phyloP scores from a whole-genome alignment of 148 eudicot species.

The Salicornia ramosissima region DNA sequence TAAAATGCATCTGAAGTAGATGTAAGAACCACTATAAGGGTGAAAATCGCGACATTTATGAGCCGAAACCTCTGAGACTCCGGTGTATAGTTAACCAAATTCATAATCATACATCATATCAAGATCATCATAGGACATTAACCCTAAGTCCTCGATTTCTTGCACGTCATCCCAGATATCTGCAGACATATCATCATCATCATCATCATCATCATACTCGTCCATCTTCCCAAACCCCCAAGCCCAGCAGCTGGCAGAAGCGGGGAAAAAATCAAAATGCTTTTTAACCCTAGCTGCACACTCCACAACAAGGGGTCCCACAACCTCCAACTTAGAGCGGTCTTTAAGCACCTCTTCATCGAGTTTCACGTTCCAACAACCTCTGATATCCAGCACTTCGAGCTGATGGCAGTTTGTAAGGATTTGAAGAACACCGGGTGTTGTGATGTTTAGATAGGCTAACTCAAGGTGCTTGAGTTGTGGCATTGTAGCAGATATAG shows the following conservation, averaged over 20 bases:
- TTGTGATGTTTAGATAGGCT: constrained; percentile 52
- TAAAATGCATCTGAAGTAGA: constrained; percentile 8
- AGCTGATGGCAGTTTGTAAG: constrained; percentile 39
- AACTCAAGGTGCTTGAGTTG: constrained; percentile 71
- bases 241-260: constrained; percentile 34
- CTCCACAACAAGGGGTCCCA: constrained; percentile 56
- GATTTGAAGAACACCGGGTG: constrained; percentile 36
- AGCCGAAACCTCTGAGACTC: background rate
- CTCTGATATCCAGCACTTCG: constrained; percentile 59
- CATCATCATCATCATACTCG: constrained; percentile 29
- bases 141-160: constrained; percentile 36
- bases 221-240: constrained; percentile 39
- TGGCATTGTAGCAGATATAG: constrained; percentile 70
- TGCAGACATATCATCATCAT: constrained; percentile 16
- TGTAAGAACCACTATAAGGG: background rate
- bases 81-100: background rate
- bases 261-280: constrained; percentile 26
- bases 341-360: constrained; percentile 42
- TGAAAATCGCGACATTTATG: background rate
- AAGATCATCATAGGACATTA: constrained; percentile 34
- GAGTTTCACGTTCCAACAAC: constrained; percentile 72
- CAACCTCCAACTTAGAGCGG: constrained; percentile 41
- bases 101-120: constrained; percentile 2
- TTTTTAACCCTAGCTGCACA: constrained; percentile 24
- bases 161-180: constrained; percentile 36